A percentile compares a stretch with the other conserved stretches of the same genome.
phyloP scores from a whole-genome alignment of 768 basidiomycete species.

The Trametes cinnabarina region DNA sequence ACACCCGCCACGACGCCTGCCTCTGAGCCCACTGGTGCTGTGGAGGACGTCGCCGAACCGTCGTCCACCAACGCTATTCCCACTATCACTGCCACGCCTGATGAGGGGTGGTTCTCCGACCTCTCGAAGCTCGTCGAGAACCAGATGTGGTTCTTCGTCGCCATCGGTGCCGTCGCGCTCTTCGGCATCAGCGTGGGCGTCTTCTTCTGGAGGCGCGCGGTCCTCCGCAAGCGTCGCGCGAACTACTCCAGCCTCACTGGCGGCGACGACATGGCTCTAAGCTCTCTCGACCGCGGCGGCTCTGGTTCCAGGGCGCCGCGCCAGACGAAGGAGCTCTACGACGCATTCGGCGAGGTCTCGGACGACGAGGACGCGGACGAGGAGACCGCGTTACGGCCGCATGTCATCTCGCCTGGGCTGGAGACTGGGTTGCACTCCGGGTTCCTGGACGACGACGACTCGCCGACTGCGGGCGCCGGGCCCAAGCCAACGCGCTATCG shows the following conservation, averaged over 20 bases:
- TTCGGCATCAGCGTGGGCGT: conserved; percentile 67
- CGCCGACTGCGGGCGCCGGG: conserved; percentile 29
- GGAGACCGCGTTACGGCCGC: conserved; percentile 54
- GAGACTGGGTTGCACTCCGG: conserved; percentile 68
- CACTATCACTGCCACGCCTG: conserved; percentile 54
- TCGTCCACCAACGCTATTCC: conserved; percentile 13
- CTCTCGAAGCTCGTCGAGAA: conserved; percentile 69
- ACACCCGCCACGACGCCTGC: conserved; percentile 19
- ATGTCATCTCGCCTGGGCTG: conserved; percentile 33
- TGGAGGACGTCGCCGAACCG: conserved; percentile 26
- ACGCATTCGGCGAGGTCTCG: conserved; percentile 90
- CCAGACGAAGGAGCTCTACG: conserved; percentile 88
- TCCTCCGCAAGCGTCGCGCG: conserved; percentile 32
- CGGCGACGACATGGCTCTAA: conserved; percentile 78
- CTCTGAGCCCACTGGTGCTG: conserved; percentile 6
- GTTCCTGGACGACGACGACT: conserved; percentile 79
- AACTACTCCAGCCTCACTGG: conserved; percentile 59
- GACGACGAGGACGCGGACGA: conserved; percentile 82
- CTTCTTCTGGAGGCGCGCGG: conserved; percentile 79
- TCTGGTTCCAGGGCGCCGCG: conserved; percentile 32
- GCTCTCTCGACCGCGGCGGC: conserved; percentile 47
- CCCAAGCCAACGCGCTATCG: conserved; percentile 35
- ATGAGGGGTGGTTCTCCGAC: conserved; percentile 83
- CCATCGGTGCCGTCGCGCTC: conserved; percentile 72
- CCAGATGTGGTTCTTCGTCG: conserved; percentile 89